A percentile compares a stretch with the other conserved stretches of the same genome.
Evolutionary conservation across 352 stramenopile genomes (phyloP).

Genomic region (Pythium monospermum): DNA sequence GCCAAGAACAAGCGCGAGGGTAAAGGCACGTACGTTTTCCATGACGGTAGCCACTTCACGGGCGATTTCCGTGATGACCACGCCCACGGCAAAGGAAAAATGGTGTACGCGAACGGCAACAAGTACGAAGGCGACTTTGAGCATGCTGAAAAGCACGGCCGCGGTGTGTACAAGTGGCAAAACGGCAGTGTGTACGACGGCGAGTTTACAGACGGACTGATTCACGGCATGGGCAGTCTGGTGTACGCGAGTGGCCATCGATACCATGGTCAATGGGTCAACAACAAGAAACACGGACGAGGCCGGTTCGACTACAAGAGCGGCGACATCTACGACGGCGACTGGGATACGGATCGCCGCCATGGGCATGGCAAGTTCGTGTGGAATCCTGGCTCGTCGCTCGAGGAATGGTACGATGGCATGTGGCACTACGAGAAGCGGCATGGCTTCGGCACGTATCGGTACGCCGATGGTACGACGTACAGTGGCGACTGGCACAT

Average conservation of each 20-base stretch:
- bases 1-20: slow-evolving; percentile 67
- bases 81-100: slow-evolving; percentile 67
- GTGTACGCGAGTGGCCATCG: slow-evolving; percentile 55
- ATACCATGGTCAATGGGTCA: slow-evolving; percentile 58
- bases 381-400: slow-evolving; percentile 41
- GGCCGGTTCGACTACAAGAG: slow-evolving; percentile 80
- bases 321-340: slow-evolving; percentile 75
- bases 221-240: slow-evolving; percentile 54
- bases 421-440: slow-evolving; percentile 54
- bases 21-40: slow-evolving; percentile 54
- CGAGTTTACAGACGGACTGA: slow-evolving; percentile 58
- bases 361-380: slow-evolving; percentile 56
- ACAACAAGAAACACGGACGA: slow-evolving; percentile 73
- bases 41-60: slow-evolving; percentile 51
- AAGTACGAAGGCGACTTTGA: slow-evolving; percentile 63
- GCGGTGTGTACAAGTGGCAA: slow-evolving; percentile 53
- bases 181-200: slow-evolving; percentile 81
- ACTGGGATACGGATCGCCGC: slow-evolving; percentile 55
- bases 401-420: slow-evolving; percentile 81
- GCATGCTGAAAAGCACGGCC: slow-evolving; percentile 61
- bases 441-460: slow-evolving; percentile 57
- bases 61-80: slow-evolving; percentile 57
- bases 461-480: slow-evolving; percentile 47
- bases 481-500: slow-evolving; percentile 67
- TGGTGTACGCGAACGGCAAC: slow-evolving; percentile 85